Conservation (phyloP, 2,329 filamentous ascomycete species). For the Venturia aucupariae region DNA sequence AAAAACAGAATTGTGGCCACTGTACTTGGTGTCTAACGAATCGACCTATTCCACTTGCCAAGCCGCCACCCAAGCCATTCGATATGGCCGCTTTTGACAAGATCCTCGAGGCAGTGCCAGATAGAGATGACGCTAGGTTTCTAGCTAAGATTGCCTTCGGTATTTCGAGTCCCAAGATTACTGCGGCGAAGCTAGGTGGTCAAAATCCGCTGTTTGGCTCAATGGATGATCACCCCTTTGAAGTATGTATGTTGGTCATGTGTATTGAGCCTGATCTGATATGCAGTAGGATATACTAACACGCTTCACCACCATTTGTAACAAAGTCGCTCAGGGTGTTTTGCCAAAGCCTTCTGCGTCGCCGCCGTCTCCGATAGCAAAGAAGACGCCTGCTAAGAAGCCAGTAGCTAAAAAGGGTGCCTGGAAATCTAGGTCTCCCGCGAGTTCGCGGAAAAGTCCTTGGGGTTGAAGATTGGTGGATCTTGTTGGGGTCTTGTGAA, state of each 20-base stretch:
- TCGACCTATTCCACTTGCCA: conserved; percentile 28
- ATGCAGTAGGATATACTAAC: not conserved
- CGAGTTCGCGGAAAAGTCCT: not conserved
- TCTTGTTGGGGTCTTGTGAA: too few species aligned
- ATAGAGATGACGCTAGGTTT: conserved; percentile 50
- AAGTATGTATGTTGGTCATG: not conserved
- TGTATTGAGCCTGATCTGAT: not conserved
- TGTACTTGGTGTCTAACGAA: conserved; percentile 41
- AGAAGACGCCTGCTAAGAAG: not conserved
- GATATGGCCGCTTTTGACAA: conserved; percentile 32
- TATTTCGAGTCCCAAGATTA: conserved; percentile 49
- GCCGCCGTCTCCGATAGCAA: not conserved
- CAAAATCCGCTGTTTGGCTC: not conserved
- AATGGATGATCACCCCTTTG: not conserved
- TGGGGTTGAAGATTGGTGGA: not conserved
- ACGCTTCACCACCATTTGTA: not conserved
- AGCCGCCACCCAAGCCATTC: conserved; percentile 31
- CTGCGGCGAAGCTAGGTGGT: conserved; percentile 17
- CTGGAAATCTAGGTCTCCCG: not conserved
- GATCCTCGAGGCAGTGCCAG: conserved; percentile 36
- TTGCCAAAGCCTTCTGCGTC: not conserved
- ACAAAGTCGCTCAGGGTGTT: not conserved
- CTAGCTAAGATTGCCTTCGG: conserved; percentile 53
- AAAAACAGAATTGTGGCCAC: conserved; percentile 42
- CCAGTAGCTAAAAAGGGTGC: not conserved